Percentiles rank a stretch among this genome's conserved stretches.
Conservation (phyloP, 1,139 yeast species). For the Lodderomyces parapsilosis region DNA sequence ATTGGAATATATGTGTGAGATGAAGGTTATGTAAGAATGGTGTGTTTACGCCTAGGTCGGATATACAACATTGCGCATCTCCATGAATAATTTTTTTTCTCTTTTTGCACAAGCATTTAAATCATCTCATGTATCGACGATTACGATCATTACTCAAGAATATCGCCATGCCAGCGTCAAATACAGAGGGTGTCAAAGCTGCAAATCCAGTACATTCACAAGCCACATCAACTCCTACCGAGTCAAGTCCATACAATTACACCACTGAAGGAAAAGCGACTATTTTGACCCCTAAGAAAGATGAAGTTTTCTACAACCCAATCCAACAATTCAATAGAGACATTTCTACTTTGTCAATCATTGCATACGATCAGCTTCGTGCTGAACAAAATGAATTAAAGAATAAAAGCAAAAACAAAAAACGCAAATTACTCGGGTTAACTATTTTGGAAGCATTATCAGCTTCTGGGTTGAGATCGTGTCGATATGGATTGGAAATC, state of each 20-base stretch:
- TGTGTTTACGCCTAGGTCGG: no score
- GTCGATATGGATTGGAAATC: slow-evolving; percentile 88
- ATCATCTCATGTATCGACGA: background rate
- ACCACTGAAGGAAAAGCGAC: slow-evolving; percentile 82
- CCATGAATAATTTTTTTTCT: background rate
- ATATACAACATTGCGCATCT: background rate
- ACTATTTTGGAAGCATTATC: slow-evolving; percentile 84
- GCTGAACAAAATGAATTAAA: slow-evolving; percentile 22
- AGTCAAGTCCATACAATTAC: slow-evolving; percentile 25
- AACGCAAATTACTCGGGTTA: slow-evolving; percentile 28
- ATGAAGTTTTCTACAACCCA: slow-evolving; percentile 90
- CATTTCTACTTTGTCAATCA: slow-evolving; percentile 77
- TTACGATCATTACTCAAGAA: background rate
- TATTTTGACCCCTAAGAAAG: slow-evolving; percentile 72
- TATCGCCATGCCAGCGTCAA: background rate
- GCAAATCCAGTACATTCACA: background rate
- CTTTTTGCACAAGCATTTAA: background rate
- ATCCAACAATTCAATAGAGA: slow-evolving; percentile 97
- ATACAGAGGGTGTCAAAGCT: background rate
- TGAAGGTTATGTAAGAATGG: background rate
- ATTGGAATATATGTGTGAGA: slow-evolving; percentile 4
- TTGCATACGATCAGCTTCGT: slow-evolving; percentile 71
- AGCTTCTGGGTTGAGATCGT: slow-evolving; percentile 93
- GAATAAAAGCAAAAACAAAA: slow-evolving; percentile 18
- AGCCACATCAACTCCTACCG: background rate